phyloP scores from a whole-genome alignment of 768 basidiomycete genomes.

The Coprinopsis strossmayeri region DNA sequence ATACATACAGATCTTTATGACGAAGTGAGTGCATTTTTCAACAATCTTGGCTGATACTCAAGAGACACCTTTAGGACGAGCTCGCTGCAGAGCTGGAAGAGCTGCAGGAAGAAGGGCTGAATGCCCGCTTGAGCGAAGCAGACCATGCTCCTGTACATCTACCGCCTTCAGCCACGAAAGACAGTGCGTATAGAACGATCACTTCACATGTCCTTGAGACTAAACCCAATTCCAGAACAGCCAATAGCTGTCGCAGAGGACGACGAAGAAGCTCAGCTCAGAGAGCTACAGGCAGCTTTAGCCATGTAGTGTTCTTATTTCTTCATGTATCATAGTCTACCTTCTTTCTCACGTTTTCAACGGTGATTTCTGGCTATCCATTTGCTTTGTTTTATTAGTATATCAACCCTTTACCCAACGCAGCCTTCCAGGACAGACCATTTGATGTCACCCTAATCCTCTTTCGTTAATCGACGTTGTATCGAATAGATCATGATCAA shows the following conservation, averaged over 20 bases:
- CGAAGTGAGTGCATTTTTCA: slow-evolving; percentile 46
- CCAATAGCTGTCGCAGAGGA: slow-evolving; percentile 56
- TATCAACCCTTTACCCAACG: not conserved
- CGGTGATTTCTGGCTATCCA: not conserved
- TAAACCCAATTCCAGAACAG: slow-evolving; percentile 16
- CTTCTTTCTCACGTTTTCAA: not conserved
- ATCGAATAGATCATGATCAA: no score
- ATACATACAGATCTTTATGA: slow-evolving; percentile 52
- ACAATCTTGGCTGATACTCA: slow-evolving; percentile 2
- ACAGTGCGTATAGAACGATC: slow-evolving; percentile 36
- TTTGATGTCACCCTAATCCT: no score
- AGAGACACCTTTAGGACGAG: slow-evolving; percentile 51
- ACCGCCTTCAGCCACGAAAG: slow-evolving; percentile 54
- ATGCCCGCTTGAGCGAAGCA: slow-evolving; percentile 77
- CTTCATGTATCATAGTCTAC: not conserved
- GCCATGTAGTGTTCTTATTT: slow-evolving; percentile 52
- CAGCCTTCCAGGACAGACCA: not conserved
- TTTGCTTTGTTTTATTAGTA: not conserved
- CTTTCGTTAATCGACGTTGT: no score
- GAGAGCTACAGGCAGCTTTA: slow-evolving; percentile 80
- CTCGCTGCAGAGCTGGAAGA: slow-evolving; percentile 77
- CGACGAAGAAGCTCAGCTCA: slow-evolving; percentile 88
- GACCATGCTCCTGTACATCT: slow-evolving; percentile 86
- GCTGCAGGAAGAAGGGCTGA: slow-evolving; percentile 83
- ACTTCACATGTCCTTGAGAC: not conserved